Evolutionary conservation across 1,139 yeast species (phyloP), one percentile per base, ranked within the genome.

Genomic region (Yamadazyma aaseri): DNA sequence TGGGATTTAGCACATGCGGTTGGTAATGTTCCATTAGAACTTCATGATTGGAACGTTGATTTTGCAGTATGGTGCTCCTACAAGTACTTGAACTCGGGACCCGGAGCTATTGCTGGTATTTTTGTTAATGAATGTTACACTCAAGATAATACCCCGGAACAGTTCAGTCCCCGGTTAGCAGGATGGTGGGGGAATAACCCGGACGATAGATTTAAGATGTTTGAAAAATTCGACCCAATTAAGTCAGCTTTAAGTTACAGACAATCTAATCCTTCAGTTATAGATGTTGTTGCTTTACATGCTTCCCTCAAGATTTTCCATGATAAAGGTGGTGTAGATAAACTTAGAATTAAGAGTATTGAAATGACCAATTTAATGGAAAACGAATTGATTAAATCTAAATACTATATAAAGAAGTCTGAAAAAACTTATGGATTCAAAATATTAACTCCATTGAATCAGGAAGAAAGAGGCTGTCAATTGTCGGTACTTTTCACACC

Each of bases 151-250:
- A 48, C 60, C 34, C 52, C 49, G 17, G 44, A 53, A 11, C 58
- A 59, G 28, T 66, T 66, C 33, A 51, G 74, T 23, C 84, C 95
- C 1, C 67, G 97, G 44, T 65, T 86, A 36, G 95, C 96, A 0
- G 97, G 97, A 1, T 90, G 97, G 97, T 90, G 97, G 97, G 97
- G 97, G 1, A 89, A 86, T 53, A 78, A 84, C 46, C 65, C 81
- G 0, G 47, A 51, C 2, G 79, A 77, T 20, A 65, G 97, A 41
- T 90, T 90, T 56, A 70, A 80, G 46, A 90, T 90, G 97, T 58
- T 73, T 38, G 94, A 85, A 51, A 55, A 67, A 28, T 90, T 87
- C 47, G 83, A 81, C 40, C 96, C 96, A 0, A 82, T 85, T 20
- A 65, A 72, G 9, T 84, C 94, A 17, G 97, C 97, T 0, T 67